Conservation (phyloP, 495 filamentous ascomycete species). For the Podospora tetraspora region DNA sequence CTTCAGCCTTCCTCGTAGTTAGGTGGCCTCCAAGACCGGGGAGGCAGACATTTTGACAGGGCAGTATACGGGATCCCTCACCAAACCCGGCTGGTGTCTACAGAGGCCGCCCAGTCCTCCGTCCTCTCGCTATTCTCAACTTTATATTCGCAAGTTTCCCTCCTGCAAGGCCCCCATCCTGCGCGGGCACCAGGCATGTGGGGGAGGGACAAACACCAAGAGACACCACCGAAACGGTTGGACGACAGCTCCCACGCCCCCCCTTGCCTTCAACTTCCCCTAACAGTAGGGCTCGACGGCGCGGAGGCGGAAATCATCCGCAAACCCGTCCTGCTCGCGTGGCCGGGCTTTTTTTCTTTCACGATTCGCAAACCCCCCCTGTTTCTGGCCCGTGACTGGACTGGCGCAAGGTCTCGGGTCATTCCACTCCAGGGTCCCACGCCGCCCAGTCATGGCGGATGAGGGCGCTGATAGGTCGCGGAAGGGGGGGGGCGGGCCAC, state of each 20-base stretch:
- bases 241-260: not conserved
- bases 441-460: not conserved
- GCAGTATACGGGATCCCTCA: not conserved
- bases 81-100: not conserved
- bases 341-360: slow-evolving; percentile 7
- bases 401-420: slow-evolving; percentile 1
- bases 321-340: slow-evolving; percentile 4
- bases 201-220: not conserved
- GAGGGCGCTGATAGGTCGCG: slow-evolving; percentile 4
- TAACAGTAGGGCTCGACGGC: not conserved
- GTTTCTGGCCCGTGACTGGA: slow-evolving; percentile 1
- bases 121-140: not conserved
- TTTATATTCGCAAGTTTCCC: not conserved
- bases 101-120: not conserved
- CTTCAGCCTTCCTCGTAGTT: not conserved
- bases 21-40: too few species aligned
- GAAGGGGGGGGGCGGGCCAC: slow-evolving; percentile 5
- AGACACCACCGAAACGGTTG: not conserved
- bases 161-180: not conserved
- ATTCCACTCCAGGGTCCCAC: not conserved
- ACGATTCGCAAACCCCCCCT: not conserved
- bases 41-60: not conserved
- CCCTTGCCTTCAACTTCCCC: not conserved
- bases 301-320: not conserved
- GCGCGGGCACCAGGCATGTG: not conserved